A percentile compares a stretch with the other conserved stretches of the same genome.
These are phyloP conservation scores for Trichoderma polysporum DNA, from an alignment of 2,329 filamentous ascomycete genomes.

Conservation along the genomic window DNA sequence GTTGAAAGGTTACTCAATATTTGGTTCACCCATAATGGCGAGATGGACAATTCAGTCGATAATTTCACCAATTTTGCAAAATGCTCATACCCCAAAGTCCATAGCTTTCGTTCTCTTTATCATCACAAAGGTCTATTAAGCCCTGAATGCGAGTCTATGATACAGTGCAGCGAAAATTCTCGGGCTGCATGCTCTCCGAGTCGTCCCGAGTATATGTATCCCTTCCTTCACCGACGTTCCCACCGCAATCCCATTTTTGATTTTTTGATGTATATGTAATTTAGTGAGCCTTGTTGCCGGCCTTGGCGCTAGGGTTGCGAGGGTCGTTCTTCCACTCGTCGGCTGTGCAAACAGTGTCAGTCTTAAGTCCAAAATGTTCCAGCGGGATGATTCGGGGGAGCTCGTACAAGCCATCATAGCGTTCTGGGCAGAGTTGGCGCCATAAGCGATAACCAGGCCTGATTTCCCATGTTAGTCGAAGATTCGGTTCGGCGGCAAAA, in stretches of 20 bases:
- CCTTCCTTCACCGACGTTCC: slow-evolving; percentile 27
- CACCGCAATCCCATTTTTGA: slow-evolving; percentile 16
- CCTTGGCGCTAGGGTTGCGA: slow-evolving; percentile 69
- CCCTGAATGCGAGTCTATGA: slow-evolving; percentile 41
- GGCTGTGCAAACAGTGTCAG: slow-evolving; percentile 53
- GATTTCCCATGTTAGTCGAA: slow-evolving; percentile 39
- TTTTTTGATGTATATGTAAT: background rate
- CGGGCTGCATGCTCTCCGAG: slow-evolving; percentile 25
- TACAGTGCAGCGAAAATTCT: slow-evolving; percentile 34
- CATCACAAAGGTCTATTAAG: slow-evolving; percentile 36
- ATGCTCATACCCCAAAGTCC: background rate
- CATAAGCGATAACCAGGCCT: slow-evolving; percentile 83
- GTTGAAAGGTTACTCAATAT: background rate
- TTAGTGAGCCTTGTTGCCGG: slow-evolving; percentile 46
- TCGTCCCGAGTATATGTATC: slow-evolving; percentile 32
- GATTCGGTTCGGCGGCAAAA: background rate
- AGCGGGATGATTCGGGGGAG: slow-evolving; percentile 17
- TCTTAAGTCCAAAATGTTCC: background rate
- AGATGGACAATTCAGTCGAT: background rate
- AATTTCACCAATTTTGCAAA: background rate
- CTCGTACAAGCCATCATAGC: slow-evolving; percentile 72
- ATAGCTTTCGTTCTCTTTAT: background rate
- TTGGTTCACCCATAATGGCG: background rate
- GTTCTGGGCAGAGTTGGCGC: slow-evolving; percentile 80
- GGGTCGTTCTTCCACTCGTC: slow-evolving; percentile 97